Conservation (phyloP, 108 stramenopile genomes). For the Fragilaria radians region DNA sequence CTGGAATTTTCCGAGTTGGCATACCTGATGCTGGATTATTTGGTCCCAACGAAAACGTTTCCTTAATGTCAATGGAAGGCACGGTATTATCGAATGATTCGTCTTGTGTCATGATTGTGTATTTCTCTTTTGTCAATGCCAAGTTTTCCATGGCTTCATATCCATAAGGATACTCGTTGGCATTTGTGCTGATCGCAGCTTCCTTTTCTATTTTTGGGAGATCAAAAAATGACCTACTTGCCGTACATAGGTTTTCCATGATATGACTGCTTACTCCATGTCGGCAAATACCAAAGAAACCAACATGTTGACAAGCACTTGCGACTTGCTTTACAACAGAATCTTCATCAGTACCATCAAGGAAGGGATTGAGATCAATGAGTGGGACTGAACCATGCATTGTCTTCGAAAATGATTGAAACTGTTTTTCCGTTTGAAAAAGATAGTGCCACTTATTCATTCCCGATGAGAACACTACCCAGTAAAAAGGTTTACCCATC, state of each 20-base stretch:
- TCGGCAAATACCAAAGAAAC: slow-evolving; percentile 69
- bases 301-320: slow-evolving; percentile 55
- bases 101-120: neutral
- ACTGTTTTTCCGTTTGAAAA: no score
- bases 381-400: neutral
- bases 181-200: slow-evolving; percentile 21
- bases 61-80: slow-evolving; percentile 54
- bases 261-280: slow-evolving; percentile 44
- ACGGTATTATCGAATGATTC: neutral
- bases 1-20: slow-evolving; percentile 59
- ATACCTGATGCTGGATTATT: slow-evolving; percentile 47
- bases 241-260: slow-evolving; percentile 37
- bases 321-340: slow-evolving; percentile 33
- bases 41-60: slow-evolving; percentile 81
- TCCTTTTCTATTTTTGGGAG: slow-evolving; percentile 38
- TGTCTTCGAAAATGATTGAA: no score
- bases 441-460: no score
- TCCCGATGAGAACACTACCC: no score
- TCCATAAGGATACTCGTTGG: slow-evolving; percentile 65
- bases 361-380: neutral
- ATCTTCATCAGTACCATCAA: neutral
- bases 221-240: slow-evolving; percentile 64
- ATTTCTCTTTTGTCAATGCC: slow-evolving; percentile 20
- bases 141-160: slow-evolving; percentile 60
- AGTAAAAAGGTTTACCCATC: no score